Conservation (phyloP, 495 filamentous ascomycete species). For the Talaromyces liani region DNA sequence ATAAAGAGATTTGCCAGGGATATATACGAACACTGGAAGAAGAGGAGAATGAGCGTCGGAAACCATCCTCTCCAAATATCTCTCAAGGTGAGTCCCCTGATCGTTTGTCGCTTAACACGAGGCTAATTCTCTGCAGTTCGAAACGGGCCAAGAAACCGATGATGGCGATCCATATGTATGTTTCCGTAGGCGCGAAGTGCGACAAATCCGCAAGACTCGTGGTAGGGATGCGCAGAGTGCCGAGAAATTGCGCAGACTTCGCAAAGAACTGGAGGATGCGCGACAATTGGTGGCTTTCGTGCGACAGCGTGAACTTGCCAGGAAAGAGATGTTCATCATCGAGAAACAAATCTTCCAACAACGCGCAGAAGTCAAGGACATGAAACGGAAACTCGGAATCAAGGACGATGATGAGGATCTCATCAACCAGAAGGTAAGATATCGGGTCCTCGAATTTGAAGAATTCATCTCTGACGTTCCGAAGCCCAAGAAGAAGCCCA, state of each 20-base stretch:
- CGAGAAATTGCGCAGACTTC: constrained; percentile 86
- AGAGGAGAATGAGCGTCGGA: constrained; percentile 51
- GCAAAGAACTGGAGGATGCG: constrained; percentile 86
- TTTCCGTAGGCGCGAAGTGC: constrained; percentile 92
- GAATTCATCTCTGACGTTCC: constrained; percentile 7
- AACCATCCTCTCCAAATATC: constrained; percentile 64
- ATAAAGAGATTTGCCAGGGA: constrained; percentile 70
- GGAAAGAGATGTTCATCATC: constrained; percentile 64
- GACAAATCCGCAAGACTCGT: constrained; percentile 89
- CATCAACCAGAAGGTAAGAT: constrained; percentile 80
- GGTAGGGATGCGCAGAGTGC: constrained; percentile 87
- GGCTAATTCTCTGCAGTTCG: constrained; percentile 54
- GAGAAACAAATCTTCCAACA: constrained; percentile 75
- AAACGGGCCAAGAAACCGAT: constrained; percentile 86
- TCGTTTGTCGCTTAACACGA: neutral
- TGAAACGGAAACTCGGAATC: constrained; percentile 80
- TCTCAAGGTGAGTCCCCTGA: constrained; percentile 53
- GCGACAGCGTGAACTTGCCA: constrained; percentile 67
- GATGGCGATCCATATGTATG: constrained; percentile 97
- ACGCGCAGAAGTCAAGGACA: constrained; percentile 70
- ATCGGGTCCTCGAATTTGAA: neutral
- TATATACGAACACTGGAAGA: constrained; percentile 89
- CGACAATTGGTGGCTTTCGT: constrained; percentile 71
- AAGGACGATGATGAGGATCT: constrained; percentile 93
- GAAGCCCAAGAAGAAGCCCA: constrained; percentile 62